phyloP scores from a whole-genome alignment of 2,329 filamentous ascomycete genomes.

The Cladophialophora immunda region DNA sequence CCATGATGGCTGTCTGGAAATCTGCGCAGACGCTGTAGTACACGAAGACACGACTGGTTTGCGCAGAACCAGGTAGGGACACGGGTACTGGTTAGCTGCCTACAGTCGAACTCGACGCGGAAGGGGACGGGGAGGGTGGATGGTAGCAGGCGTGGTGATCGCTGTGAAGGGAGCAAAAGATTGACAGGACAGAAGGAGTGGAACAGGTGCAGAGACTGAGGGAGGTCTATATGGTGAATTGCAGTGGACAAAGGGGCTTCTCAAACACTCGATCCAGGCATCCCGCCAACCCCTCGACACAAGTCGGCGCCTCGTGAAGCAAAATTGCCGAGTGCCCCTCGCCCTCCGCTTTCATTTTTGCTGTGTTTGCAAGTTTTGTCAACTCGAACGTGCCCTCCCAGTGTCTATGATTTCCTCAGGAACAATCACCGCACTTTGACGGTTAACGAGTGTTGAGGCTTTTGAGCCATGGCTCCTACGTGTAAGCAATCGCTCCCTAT shows the following conservation, averaged over 20 bases:
- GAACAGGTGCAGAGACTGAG: not conserved
- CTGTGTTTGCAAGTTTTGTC: slow-evolving; percentile 10
- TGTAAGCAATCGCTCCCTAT: slow-evolving; percentile 43
- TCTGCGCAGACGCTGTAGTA: not conserved
- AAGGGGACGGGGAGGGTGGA: not conserved
- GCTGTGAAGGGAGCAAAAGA: not conserved
- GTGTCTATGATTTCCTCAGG: not conserved
- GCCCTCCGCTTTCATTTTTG: not conserved
- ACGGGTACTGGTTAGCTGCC: not conserved
- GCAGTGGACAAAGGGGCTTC: slow-evolving; percentile 1
- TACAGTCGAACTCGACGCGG: not conserved
- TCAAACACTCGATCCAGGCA: slow-evolving; percentile 16
- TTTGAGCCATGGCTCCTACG: slow-evolving; percentile 48
- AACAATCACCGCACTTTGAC: not conserved
- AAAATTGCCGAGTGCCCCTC: not conserved
- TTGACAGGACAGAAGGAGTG: not conserved
- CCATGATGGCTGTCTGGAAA: slow-evolving; percentile 45
- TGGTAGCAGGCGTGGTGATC: not conserved
- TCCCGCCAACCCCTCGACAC: slow-evolving; percentile 4
- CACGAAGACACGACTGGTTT: not conserved
- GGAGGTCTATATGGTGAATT: not conserved
- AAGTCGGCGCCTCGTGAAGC: slow-evolving; percentile 2
- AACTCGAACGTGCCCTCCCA: not conserved
- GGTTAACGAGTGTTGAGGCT: not conserved
- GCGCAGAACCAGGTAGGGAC: not conserved